A percentile compares a stretch with the other conserved stretches of the same genome.
Conservation (phyloP, 176 grass and related monocot genomes). For the Phragmites australis region DNA sequence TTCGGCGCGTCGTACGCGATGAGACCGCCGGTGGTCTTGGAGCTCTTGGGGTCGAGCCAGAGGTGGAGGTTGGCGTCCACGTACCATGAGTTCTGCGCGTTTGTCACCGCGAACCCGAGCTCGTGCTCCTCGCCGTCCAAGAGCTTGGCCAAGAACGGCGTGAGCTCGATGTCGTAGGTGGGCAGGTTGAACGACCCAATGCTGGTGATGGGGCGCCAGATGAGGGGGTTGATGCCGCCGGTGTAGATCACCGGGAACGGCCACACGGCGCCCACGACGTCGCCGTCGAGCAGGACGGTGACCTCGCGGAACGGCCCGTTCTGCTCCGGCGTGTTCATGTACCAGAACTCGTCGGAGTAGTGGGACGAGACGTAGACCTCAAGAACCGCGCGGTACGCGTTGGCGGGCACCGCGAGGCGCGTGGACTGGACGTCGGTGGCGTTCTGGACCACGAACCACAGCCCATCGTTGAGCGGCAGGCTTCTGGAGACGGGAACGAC, state of each 20-base stretch:
- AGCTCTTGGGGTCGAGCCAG: constrained; percentile 68
- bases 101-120: constrained; percentile 77
- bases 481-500: constrained; percentile 67
- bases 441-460: constrained; percentile 81
- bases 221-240: constrained; percentile 80
- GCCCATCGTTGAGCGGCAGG: constrained; percentile 64
- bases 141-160: constrained; percentile 76
- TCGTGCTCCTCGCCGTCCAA: constrained; percentile 63
- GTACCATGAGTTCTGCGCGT: constrained; percentile 73
- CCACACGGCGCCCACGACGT: constrained; percentile 82
- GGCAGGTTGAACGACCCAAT: constrained; percentile 93
- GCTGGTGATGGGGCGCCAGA: constrained; percentile 93
- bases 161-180: constrained; percentile 89
- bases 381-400: constrained; percentile 78
- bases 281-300: constrained; percentile 57
- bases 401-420: constrained; percentile 52
- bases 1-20: constrained; percentile 60
- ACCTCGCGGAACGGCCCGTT: constrained; percentile 94
- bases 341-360: constrained; percentile 90
- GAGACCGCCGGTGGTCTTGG: constrained; percentile 48
- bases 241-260: constrained; percentile 94
- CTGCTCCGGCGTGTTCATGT: constrained; percentile 80
- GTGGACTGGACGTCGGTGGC: constrained; percentile 57
- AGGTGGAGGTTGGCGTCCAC: constrained; percentile 91
- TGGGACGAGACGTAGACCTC: constrained; percentile 95